These are phyloP conservation scores for Diddensiella transvaalensis DNA, from an alignment of 805 yeast species.

Conservation along the genomic window DNA sequence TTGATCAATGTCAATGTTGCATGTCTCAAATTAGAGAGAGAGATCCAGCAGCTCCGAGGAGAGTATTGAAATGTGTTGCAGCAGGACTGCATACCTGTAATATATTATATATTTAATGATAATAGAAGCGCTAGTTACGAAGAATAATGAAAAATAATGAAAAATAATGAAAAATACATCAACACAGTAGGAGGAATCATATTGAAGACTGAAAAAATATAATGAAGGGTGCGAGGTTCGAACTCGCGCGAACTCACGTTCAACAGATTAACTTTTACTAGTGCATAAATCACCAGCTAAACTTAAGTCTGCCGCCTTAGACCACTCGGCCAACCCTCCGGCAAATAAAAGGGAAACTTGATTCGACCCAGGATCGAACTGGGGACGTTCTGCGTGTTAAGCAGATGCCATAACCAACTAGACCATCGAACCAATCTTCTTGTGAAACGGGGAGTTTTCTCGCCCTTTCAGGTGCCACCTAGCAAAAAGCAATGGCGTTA, in stretches of 20 bases:
- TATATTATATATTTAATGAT: too few species aligned
- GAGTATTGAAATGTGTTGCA: too few species aligned
- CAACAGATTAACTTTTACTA: conserved; percentile 30
- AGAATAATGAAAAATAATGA: too few species aligned
- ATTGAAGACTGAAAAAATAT: conserved; percentile 14
- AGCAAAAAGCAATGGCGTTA: not conserved
- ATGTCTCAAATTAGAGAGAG: conserved; percentile 13
- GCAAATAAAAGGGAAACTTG: conserved; percentile 48
- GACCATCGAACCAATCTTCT: conserved; percentile 80
- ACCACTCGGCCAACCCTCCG: conserved; percentile 39
- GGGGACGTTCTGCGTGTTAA: conserved; percentile 99
- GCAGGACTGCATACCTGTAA: too few species aligned
- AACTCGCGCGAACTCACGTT: conserved; percentile 32
- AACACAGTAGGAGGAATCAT: too few species aligned
- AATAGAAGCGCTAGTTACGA: too few species aligned
- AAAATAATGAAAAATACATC: too few species aligned
- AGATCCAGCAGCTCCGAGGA: conserved; percentile 11
- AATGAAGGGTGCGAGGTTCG: conserved; percentile 38
- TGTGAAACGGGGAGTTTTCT: too few species aligned
- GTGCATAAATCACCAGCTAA: not conserved
- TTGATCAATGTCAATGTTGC: conserved; percentile 24
- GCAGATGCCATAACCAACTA: conserved; percentile 99
- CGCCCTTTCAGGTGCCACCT: not conserved
- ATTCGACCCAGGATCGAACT: conserved; percentile 99
- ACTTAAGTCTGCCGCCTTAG: conserved; percentile 39